phyloP scores from a whole-genome alignment of 2,329 filamentous ascomycete species.

The Alternaria viburni region DNA sequence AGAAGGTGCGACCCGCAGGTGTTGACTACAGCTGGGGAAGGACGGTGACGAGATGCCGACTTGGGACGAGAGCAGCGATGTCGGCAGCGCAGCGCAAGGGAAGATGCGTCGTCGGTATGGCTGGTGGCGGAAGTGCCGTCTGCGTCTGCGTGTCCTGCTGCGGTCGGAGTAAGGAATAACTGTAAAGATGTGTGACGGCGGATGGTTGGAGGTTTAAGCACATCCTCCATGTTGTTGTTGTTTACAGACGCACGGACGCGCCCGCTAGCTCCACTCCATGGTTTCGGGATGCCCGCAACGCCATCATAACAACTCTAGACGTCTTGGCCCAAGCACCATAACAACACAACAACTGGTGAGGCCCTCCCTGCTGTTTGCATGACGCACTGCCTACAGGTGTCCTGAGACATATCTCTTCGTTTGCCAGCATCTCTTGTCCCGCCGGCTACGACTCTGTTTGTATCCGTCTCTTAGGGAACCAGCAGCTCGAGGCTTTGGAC shows the following conservation, averaged over 20 bases:
- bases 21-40: constrained; percentile 16
- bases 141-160: constrained; percentile 26
- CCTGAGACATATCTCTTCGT: constrained; percentile 4
- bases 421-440: neutral
- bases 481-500: neutral
- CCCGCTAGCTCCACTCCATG: constrained; percentile 23
- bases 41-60: constrained; percentile 18
- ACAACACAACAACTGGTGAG: constrained; percentile 19
- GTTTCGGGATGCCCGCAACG: constrained; percentile 33
- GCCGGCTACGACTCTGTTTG: neutral
- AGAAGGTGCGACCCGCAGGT: constrained; percentile 21
- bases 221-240: constrained; percentile 35
- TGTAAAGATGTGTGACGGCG: constrained; percentile 46
- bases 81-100: constrained; percentile 21
- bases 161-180: constrained; percentile 39
- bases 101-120: constrained; percentile 16
- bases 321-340: constrained; percentile 27
- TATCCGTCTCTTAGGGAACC: constrained; percentile 13
- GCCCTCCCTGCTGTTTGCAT: constrained; percentile 8
- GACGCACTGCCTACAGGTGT: constrained; percentile 7
- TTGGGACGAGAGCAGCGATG: constrained; percentile 25
- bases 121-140: constrained; percentile 27
- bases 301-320: constrained; percentile 31
- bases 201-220: constrained; percentile 37
- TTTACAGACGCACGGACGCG: constrained; percentile 21